A percentile compares a stretch with the other conserved stretches of the same genome.
These are phyloP conservation scores for Tolypocladium album DNA, from an alignment of 2,329 filamentous ascomycete species.

Conservation along the genomic window DNA sequence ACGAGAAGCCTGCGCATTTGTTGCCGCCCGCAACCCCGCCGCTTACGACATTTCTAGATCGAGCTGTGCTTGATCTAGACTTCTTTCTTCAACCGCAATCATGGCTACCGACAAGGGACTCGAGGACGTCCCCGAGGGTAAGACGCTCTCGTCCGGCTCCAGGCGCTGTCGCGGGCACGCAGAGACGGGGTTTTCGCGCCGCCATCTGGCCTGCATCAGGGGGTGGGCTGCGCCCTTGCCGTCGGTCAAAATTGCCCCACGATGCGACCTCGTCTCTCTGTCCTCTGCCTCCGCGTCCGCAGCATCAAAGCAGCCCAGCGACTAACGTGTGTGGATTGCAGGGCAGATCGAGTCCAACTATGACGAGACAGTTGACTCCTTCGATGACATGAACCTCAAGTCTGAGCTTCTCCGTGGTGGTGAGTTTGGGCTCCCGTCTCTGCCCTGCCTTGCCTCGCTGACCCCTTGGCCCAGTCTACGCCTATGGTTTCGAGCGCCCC, in stretches of 20 bases:
- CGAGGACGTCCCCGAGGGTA: slow-evolving; percentile 94
- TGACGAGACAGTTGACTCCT: slow-evolving; percentile 98
- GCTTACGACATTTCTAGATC: slow-evolving; percentile 49
- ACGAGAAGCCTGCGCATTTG: slow-evolving; percentile 25
- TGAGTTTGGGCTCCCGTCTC: slow-evolving; percentile 20
- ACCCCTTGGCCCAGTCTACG: slow-evolving; percentile 55
- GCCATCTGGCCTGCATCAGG: neutral
- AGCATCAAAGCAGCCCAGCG: neutral
- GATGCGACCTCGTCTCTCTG: slow-evolving; percentile 2
- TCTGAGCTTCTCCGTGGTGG: slow-evolving; percentile 92
- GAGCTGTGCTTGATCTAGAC: slow-evolving; percentile 68
- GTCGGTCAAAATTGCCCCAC: neutral
- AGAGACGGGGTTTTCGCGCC: neutral
- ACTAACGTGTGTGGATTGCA: slow-evolving; percentile 27
- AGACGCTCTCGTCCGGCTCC: slow-evolving; percentile 28
- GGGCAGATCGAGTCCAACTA: slow-evolving; percentile 99
- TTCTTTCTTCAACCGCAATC: slow-evolving; percentile 61
- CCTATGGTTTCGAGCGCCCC: slow-evolving; percentile 99
- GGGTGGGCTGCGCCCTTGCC: neutral
- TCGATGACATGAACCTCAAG: slow-evolving; percentile 97
- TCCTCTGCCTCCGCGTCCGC: neutral
- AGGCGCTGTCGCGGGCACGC: neutral
- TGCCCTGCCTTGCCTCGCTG: slow-evolving; percentile 12
- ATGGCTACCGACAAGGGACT: slow-evolving; percentile 98
- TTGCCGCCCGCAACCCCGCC: slow-evolving; percentile 22